A percentile compares a stretch with the other conserved stretches of the same genome.
phyloP scores from a whole-genome alignment of 805 yeast species.

The Metschnikowia dekortorum region DNA sequence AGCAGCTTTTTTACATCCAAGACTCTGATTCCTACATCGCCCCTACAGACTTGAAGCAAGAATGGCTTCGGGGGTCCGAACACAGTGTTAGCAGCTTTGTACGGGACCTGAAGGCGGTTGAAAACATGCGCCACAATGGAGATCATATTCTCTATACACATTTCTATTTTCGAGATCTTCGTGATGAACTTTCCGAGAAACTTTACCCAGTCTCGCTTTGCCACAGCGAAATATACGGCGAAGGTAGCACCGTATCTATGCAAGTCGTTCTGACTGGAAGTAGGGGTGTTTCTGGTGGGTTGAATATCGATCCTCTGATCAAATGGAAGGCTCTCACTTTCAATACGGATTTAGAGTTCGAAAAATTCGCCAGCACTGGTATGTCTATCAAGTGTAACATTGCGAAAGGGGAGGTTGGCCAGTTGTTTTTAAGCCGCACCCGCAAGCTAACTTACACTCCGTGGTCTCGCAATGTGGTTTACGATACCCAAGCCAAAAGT shows the following conservation, averaged over 20 bases:
- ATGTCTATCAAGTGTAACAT: constrained; percentile 10
- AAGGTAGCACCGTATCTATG: constrained; percentile 12
- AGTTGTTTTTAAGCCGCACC: constrained; percentile 12
- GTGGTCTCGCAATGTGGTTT: constrained; percentile 8
- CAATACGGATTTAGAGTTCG: constrained; percentile 6
- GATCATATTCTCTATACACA: constrained; percentile 1
- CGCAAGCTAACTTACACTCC: constrained; percentile 13
- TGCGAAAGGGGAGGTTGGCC: constrained; percentile 15
- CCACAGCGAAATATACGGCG: constrained; percentile 15
- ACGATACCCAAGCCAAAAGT: neutral
- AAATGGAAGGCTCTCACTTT: constrained; percentile 2
- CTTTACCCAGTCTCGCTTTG: constrained; percentile 13
- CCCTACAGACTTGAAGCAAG: neutral
- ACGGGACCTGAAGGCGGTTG: neutral
- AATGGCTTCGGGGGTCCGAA: neutral
- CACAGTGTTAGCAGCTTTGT: neutral
- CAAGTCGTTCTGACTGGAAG: constrained; percentile 6
- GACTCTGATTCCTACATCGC: neutral
- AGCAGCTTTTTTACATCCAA: neutral
- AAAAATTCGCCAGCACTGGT: neutral
- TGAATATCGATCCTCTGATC: constrained; percentile 3
- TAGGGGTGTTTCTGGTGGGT: constrained; percentile 4
- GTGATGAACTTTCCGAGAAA: neutral
- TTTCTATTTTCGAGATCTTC: constrained; percentile 8
- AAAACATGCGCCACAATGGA: neutral